These are phyloP conservation scores for Malassezia japonica DNA, from an alignment of 1,284 basidiomycete species.

Conservation along the genomic window DNA sequence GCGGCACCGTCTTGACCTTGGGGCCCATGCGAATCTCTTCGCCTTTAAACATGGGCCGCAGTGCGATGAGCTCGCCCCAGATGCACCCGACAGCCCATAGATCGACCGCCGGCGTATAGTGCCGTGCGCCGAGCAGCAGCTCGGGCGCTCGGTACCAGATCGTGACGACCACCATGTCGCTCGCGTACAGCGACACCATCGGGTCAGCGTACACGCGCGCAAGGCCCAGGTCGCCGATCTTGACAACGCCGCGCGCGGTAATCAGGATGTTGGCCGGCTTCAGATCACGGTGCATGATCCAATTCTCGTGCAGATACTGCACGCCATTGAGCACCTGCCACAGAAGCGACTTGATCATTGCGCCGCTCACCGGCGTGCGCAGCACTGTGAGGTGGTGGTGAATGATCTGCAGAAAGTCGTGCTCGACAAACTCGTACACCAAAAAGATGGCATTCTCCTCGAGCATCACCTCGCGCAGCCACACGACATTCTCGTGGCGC, in stretches of 20 bases:
- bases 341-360: constrained; percentile 81
- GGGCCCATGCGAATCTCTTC: constrained; percentile 89
- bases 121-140: constrained; percentile 82
- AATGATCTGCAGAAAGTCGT: constrained; percentile 81
- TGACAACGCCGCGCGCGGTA: constrained; percentile 76
- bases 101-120: constrained; percentile 93
- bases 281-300: constrained; percentile 90
- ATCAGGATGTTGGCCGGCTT: constrained; percentile 99
- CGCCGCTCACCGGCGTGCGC: constrained; percentile 62
- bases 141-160: constrained; percentile 99
- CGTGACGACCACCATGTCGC: constrained; percentile 94
- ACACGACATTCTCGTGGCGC: constrained; percentile 80
- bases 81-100: constrained; percentile 99
- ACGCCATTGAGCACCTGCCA: constrained; percentile 95
- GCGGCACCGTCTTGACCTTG: constrained; percentile 39
- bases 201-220: constrained; percentile 78
- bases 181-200: constrained; percentile 66
- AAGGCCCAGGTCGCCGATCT: constrained; percentile 92
- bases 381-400: constrained; percentile 89
- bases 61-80: constrained; percentile 81
- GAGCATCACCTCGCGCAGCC: constrained; percentile 83
- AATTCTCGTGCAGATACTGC: constrained; percentile 84
- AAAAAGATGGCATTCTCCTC: constrained; percentile 82
- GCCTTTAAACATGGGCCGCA: constrained; percentile 96
- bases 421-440: constrained; percentile 98